Evolutionary conservation across 352 stramenopile genomes (phyloP).

Genomic region (Phytopythium kandeliae): DNA sequence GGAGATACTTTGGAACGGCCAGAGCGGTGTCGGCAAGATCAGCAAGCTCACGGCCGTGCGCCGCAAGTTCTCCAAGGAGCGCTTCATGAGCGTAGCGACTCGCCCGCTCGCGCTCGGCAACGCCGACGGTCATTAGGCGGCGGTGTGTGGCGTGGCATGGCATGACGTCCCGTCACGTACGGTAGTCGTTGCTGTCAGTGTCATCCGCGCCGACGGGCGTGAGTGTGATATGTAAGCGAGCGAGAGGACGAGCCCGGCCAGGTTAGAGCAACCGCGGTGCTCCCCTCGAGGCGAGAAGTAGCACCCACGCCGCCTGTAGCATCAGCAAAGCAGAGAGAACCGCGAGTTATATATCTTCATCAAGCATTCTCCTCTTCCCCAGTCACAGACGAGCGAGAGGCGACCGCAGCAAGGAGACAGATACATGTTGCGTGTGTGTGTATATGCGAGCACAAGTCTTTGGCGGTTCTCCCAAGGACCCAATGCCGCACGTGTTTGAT

Average conservation of each 20-base stretch:
- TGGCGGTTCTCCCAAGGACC: no score
- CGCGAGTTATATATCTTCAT: not conserved
- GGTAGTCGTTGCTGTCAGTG: conserved; percentile 19
- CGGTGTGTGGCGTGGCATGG: not conserved
- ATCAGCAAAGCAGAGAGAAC: conserved; percentile 4
- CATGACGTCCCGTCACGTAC: no score
- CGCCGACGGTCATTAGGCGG: conserved; percentile 24
- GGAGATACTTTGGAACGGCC: conserved; percentile 74
- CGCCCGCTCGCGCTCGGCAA: conserved; percentile 50
- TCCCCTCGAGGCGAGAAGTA: conserved; percentile 3
- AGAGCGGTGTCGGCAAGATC: conserved; percentile 59
- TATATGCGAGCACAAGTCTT: no score
- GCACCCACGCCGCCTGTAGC: conserved; percentile 5
- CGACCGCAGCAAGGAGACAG: no score
- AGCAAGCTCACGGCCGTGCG: conserved; percentile 76
- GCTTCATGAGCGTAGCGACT: conserved; percentile 69
- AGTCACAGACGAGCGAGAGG: not conserved
- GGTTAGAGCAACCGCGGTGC: conserved; percentile 4
- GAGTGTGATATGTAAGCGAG: conserved; percentile 17
- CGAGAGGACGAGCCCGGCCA: not conserved
- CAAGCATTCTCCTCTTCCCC: not conserved
- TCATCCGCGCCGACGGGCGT: conserved; percentile 17
- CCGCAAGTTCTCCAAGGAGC: conserved; percentile 84
- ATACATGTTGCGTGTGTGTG: no score
- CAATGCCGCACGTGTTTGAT: no score